phyloP scores from a whole-genome alignment of 345 rosid genomes.

The Carallia pectinifolia region DNA sequence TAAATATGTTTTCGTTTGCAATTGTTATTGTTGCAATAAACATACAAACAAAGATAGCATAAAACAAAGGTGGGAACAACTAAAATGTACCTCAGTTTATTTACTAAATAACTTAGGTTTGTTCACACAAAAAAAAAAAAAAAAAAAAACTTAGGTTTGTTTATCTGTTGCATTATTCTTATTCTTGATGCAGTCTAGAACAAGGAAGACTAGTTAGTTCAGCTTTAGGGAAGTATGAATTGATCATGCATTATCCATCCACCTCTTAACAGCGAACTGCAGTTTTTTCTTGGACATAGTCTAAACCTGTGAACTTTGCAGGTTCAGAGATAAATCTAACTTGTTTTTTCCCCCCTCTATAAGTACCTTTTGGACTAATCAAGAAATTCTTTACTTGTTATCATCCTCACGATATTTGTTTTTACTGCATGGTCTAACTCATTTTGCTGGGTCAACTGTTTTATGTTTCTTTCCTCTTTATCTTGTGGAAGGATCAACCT shows the following conservation, averaged over 20 bases:
- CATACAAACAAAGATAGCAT: too few relatives aligned
- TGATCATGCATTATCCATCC: neutral
- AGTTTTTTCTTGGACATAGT: neutral
- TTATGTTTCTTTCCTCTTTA: slow-evolving; percentile 15
- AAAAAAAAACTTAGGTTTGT: too few relatives aligned
- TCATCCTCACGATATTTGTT: neutral
- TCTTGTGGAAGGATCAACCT: slow-evolving; percentile 58
- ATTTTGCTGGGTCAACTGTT: slow-evolving; percentile 6
- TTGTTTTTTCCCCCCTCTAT: neutral
- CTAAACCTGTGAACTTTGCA: neutral
- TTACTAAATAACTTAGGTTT: too few relatives aligned
- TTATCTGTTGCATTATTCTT: too few relatives aligned
- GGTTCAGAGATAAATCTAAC: neutral
- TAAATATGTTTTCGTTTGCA: too few relatives aligned
- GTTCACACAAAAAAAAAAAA: too few relatives aligned
- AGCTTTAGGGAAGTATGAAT: neutral
- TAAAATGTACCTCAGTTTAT: too few relatives aligned
- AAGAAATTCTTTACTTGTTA: neutral
- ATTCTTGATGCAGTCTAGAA: too few relatives aligned
- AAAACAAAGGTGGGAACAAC: too few relatives aligned
- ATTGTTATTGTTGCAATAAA: too few relatives aligned
- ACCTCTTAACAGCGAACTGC: neutral
- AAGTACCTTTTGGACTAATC: neutral
- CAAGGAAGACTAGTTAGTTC: neutral
- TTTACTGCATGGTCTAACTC: neutral